phyloP scores from a whole-genome alignment of 306 rosid species.

The Prosopis cineraria region DNA sequence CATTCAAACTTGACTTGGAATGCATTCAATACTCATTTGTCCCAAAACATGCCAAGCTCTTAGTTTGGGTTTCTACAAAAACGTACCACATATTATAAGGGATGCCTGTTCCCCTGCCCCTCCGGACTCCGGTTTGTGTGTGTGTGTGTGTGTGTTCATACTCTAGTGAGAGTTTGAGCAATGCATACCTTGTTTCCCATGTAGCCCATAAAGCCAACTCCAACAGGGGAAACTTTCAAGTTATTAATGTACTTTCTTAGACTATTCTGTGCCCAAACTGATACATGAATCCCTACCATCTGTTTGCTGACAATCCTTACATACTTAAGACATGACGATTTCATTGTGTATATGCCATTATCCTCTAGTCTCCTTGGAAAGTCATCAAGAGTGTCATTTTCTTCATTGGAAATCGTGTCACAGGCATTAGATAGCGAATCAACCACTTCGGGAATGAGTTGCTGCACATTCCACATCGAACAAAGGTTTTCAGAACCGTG shows the following conservation, averaged over 20 bases:
- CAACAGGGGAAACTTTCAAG: slow-evolving; percentile 87
- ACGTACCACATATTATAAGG: too few species aligned
- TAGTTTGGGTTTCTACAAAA: too few species aligned
- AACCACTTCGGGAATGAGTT: slow-evolving; percentile 44
- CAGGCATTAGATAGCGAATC: slow-evolving; percentile 47
- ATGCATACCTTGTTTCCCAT: slow-evolving; percentile 89
- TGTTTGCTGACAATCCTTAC: slow-evolving; percentile 90
- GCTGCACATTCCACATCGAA: slow-evolving; percentile 49
- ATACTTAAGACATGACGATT: slow-evolving; percentile 46
- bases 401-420: slow-evolving; percentile 55
- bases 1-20: neutral
- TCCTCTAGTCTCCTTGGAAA: slow-evolving; percentile 36
- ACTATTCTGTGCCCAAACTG: slow-evolving; percentile 89
- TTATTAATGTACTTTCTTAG: slow-evolving; percentile 83
- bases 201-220: slow-evolving; percentile 96
- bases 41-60: neutral
- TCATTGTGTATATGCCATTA: slow-evolving; percentile 27
- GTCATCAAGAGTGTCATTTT: slow-evolving; percentile 57
- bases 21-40: neutral
- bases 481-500: slow-evolving; percentile 67
- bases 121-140: too few species aligned
- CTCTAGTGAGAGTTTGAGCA: neutral
- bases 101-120: too few species aligned
- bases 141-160: too few species aligned
- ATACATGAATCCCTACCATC: slow-evolving; percentile 94